phyloP scores from a whole-genome alignment of 768 basidiomycete genomes.

The Rhodocollybia butyracea region DNA sequence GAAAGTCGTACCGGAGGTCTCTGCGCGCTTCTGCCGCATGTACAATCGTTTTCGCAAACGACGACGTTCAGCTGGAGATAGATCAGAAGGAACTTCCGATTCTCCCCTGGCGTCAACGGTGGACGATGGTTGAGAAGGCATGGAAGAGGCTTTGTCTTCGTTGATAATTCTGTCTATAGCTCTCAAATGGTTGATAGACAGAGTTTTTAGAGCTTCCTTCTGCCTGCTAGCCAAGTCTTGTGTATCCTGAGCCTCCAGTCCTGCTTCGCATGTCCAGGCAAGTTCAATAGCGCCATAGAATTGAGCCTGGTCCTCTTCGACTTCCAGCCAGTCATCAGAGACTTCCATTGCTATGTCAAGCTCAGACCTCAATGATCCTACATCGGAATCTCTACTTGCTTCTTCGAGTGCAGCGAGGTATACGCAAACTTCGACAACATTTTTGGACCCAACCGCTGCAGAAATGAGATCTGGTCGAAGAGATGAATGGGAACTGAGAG shows the following conservation, averaged over 20 bases:
- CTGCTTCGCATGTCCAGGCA: not conserved
- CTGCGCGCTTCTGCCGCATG: slow-evolving; percentile 70
- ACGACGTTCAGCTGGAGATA: slow-evolving; percentile 49
- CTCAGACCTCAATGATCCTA: slow-evolving; percentile 1
- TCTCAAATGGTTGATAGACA: slow-evolving; percentile 20
- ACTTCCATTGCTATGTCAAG: slow-evolving; percentile 30
- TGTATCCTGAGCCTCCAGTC: not conserved
- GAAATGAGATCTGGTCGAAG: slow-evolving; percentile 78
- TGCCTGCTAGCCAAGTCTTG: not conserved
- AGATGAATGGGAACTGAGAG: slow-evolving; percentile 61
- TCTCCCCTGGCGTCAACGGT: not conserved
- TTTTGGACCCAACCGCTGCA: slow-evolving; percentile 61
- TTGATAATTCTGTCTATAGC: slow-evolving; percentile 19
- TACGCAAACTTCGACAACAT: slow-evolving; percentile 59
- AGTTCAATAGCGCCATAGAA: slow-evolving; percentile 16
- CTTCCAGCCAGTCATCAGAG: slow-evolving; percentile 30
- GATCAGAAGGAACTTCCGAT: slow-evolving; percentile 15
- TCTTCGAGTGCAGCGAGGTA: slow-evolving; percentile 54
- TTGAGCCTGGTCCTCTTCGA: slow-evolving; percentile 30
- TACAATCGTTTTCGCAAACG: slow-evolving; percentile 61
- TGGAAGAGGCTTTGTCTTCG: not conserved
- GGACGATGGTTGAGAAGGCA: not conserved
- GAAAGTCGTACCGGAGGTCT: slow-evolving; percentile 32
- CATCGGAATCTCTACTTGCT: slow-evolving; percentile 9
- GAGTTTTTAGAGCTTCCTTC: slow-evolving; percentile 13